phyloP scores from a whole-genome alignment of 2,329 filamentous ascomycete species.

The Rachicladosporium sp. region DNA sequence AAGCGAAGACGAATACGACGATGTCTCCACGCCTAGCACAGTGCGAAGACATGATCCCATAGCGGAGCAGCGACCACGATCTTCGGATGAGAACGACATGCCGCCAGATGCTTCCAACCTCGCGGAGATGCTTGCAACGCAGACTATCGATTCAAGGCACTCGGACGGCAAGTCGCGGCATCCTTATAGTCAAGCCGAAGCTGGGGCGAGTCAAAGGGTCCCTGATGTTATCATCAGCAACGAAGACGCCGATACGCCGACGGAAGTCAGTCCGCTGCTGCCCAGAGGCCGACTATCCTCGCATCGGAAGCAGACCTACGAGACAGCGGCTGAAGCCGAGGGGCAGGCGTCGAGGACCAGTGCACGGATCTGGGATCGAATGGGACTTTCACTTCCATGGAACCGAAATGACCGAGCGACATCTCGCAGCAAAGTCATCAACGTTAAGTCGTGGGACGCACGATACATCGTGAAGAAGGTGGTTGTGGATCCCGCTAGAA shows the following conservation, averaged over 20 bases:
- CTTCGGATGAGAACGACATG: too few relatives aligned
- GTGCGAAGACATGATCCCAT: constrained; percentile 16
- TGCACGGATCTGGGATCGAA: too few relatives aligned
- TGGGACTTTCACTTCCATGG: too few relatives aligned
- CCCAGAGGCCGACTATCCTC: constrained; percentile 15
- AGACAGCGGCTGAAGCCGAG: constrained; percentile 16
- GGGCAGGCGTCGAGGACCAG: constrained; percentile 5
- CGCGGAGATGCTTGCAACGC: constrained; percentile 3
- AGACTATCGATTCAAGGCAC: too few relatives aligned
- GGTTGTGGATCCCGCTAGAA: constrained; percentile 55
- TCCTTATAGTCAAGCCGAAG: too few relatives aligned
- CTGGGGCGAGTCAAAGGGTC: constrained; percentile 5
- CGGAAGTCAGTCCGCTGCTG: constrained; percentile 26
- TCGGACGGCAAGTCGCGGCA: too few relatives aligned
- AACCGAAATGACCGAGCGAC: too few relatives aligned
- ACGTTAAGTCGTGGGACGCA: constrained; percentile 62
- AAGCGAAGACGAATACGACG: too few relatives aligned
- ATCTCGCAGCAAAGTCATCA: constrained; percentile 27
- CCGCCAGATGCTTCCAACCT: constrained; percentile 2
- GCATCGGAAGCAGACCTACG: constrained; percentile 12
- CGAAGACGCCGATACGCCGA: constrained; percentile 12
- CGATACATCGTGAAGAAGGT: constrained; percentile 51
- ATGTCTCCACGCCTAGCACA: not conserved
- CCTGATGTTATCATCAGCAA: constrained; percentile 19
- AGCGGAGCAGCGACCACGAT: constrained; percentile 11